Conservation (phyloP, 2,329 filamentous ascomycete genomes). For the Arthrobotrys entomopaga region DNA sequence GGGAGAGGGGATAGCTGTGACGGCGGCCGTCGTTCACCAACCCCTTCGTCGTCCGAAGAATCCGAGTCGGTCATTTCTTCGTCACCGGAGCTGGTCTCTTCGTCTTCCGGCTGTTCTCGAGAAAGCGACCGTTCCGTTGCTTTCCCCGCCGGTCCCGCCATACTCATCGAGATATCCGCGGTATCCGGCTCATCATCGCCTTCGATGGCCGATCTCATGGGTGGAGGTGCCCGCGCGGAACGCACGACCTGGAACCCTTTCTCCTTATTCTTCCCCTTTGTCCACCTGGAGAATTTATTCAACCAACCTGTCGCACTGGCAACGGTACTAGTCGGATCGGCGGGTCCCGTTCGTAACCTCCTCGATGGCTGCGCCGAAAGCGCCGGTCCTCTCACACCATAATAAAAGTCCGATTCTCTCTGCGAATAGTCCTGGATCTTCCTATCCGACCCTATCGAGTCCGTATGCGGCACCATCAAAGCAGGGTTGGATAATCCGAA, state of each 20-base stretch:
- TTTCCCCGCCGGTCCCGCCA: slow-evolving; percentile 68
- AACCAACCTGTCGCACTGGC: slow-evolving; percentile 90
- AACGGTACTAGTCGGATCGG: slow-evolving; percentile 90
- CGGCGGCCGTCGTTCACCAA: slow-evolving; percentile 61
- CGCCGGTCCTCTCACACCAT: slow-evolving; percentile 85
- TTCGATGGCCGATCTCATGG: slow-evolving; percentile 75
- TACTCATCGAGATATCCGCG: slow-evolving; percentile 35
- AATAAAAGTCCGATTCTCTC: slow-evolving; percentile 96
- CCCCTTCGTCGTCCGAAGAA: slow-evolving; percentile 61
- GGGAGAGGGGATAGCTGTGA: slow-evolving; percentile 62
- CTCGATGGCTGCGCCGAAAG: slow-evolving; percentile 82
- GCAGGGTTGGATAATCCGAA: slow-evolving; percentile 69
- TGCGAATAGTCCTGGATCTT: slow-evolving; percentile 87
- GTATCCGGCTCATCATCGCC: slow-evolving; percentile 71
- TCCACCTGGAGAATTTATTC: slow-evolving; percentile 68
- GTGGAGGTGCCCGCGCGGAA: slow-evolving; percentile 84
- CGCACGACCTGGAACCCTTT: slow-evolving; percentile 98
- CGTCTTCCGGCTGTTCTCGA: slow-evolving; percentile 28
- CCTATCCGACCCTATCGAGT: slow-evolving; percentile 60
- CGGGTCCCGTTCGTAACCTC: slow-evolving; percentile 90
- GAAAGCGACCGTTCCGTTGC: slow-evolving; percentile 70
- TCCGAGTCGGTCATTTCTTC: slow-evolving; percentile 57
- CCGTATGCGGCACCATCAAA: slow-evolving; percentile 62
- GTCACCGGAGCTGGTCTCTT: slow-evolving; percentile 55
- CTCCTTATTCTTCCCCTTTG: slow-evolving; percentile 62